Evolutionary conservation across 1,284 basidiomycete species (phyloP).

Genomic region (Cutaneotrichosporon curvatum): DNA sequence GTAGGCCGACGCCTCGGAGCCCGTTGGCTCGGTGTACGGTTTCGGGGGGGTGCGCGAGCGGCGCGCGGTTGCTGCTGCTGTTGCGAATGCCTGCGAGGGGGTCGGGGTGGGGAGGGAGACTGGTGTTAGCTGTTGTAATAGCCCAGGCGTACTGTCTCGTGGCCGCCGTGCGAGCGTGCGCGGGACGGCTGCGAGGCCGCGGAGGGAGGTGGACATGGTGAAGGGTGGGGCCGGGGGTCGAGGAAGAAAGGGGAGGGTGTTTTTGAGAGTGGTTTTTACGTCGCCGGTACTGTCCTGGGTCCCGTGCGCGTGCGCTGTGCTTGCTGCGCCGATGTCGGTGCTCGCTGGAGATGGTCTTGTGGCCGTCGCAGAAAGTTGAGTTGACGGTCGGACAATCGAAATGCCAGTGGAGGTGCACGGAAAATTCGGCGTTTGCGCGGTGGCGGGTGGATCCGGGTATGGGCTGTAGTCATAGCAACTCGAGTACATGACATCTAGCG

Average conservation of each 20-base stretch:
- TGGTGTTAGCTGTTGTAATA: background rate
- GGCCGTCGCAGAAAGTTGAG: conserved; percentile 1
- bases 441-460: background rate
- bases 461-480: no score
- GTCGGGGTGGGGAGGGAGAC: no score
- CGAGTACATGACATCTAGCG: no score
- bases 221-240: background rate
- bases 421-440: conserved; percentile 3
- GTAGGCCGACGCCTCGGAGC: conserved; percentile 28
- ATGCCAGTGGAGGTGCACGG: conserved; percentile 4
- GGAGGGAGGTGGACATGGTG: conserved; percentile 3
- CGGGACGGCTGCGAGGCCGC: conserved; percentile 1
- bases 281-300: no score
- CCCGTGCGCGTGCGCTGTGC: no score
- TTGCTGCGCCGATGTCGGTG: background rate
- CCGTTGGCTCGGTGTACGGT: conserved; percentile 7
- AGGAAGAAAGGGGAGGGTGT: background rate
- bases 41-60: background rate
- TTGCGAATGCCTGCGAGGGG: background rate
- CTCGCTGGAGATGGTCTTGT: background rate
- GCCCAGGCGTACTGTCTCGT: background rate
- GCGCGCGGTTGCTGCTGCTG: background rate
- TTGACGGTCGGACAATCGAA: background rate
- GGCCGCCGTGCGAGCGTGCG: conserved; percentile 2
- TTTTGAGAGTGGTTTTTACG: no score